phyloP scores from a whole-genome alignment of 2,329 filamentous ascomycete species.

The Cercospora berteroae region DNA sequence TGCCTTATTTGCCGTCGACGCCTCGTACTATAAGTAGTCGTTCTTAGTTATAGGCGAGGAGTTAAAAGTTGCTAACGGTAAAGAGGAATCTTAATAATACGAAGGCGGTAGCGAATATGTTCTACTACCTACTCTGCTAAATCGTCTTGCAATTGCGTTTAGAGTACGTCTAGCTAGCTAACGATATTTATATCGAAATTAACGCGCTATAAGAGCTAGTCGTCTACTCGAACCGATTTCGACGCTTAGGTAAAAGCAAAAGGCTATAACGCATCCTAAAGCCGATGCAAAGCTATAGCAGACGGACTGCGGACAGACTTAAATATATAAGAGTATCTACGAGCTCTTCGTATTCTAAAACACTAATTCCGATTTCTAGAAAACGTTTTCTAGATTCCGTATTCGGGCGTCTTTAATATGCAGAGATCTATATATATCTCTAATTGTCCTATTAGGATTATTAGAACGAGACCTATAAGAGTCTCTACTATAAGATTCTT shows the following conservation, averaged over 20 bases:
- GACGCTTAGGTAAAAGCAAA: background rate
- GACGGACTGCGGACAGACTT: background rate
- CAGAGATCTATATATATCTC: background rate
- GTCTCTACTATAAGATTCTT: background rate
- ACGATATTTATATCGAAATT: background rate
- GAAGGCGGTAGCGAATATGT: background rate
- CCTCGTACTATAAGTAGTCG: background rate
- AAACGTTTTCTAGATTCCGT: background rate
- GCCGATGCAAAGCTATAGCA: background rate
- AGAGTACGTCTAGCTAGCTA: background rate
- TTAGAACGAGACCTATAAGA: background rate
- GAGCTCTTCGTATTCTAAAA: background rate
- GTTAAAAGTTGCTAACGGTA: background rate
- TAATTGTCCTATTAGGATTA: background rate
- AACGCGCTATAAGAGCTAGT: background rate
- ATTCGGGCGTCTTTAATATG: background rate
- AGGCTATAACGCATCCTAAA: background rate
- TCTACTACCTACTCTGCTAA: background rate
- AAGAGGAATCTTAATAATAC: background rate
- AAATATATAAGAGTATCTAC: background rate
- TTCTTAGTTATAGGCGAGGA: background rate
- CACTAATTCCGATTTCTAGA: background rate
- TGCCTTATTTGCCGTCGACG: background rate
- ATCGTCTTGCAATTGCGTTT: background rate
- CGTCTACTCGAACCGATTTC: background rate